These are phyloP conservation scores for Senna siamea DNA, from an alignment of 306 rosid species.

Conservation along the genomic window DNA sequence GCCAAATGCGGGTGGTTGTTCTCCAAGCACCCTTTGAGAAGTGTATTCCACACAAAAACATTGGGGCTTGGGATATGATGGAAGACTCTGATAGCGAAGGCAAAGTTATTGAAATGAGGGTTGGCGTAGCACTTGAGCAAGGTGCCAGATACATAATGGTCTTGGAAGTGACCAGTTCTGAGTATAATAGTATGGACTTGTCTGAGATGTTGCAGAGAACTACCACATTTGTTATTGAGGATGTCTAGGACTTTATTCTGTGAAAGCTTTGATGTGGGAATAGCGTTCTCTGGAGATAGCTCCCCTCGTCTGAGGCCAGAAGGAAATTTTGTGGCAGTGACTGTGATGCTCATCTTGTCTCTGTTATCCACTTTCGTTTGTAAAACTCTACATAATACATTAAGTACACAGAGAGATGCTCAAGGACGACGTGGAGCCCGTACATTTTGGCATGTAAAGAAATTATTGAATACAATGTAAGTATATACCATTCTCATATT, in stretches of 20 bases:
- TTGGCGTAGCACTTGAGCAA: conserved; percentile 49
- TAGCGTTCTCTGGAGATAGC: conserved; percentile 23
- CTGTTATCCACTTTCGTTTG: conserved; percentile 25
- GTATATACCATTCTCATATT: too few relatives aligned
- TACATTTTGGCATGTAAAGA: too few relatives aligned
- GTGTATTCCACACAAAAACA: conserved; percentile 65
- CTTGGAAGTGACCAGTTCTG: conserved; percentile 57
- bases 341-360: conserved; percentile 53
- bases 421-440: too few relatives aligned
- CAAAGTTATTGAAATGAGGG: conserved; percentile 45
- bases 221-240: conserved; percentile 48
- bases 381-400: too few relatives aligned
- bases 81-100: conserved; percentile 54
- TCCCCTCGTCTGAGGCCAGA: conserved; percentile 31
- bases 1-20: conserved; percentile 44
- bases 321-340: conserved; percentile 54
- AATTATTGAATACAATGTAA: too few relatives aligned
- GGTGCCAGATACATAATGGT: conserved; percentile 65
- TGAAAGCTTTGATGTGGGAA: conserved; percentile 48
- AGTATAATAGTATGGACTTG: conserved; percentile 56
- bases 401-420: too few relatives aligned
- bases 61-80: conserved; percentile 53
- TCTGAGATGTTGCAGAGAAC: conserved; percentile 50
- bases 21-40: conserved; percentile 59
- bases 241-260: conserved; percentile 56